Percentiles rank a stretch among this genome's conserved stretches.
phyloP scores from a whole-genome alignment of 2,329 filamentous ascomycete species.

The Alternaria sp. region DNA sequence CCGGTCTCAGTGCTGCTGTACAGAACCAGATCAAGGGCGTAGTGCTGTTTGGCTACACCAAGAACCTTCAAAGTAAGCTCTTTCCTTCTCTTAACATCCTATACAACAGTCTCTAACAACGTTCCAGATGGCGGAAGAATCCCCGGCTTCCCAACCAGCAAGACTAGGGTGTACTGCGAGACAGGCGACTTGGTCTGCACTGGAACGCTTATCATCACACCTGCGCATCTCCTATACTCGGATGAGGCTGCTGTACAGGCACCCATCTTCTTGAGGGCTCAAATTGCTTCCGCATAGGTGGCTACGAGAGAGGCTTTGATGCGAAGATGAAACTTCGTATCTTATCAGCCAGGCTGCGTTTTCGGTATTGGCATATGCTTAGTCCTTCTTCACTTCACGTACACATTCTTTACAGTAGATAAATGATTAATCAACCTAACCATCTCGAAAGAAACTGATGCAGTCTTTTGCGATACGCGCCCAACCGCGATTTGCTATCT shows the following conservation, averaged over 20 bases:
- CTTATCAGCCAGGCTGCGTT: background rate
- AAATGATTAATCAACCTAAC: background rate
- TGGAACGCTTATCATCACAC: constrained; percentile 37
- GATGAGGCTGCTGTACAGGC: constrained; percentile 28
- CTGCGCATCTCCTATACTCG: constrained; percentile 38
- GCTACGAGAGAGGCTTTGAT: background rate
- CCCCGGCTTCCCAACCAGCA: constrained; percentile 35
- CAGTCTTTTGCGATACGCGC: background rate
- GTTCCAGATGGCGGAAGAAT: constrained; percentile 35
- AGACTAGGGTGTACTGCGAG: constrained; percentile 44
- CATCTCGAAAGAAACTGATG: background rate
- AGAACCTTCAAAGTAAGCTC: constrained; percentile 37
- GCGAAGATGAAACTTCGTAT: background rate
- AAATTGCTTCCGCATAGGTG: background rate
- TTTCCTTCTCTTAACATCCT: background rate
- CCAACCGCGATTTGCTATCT: background rate
- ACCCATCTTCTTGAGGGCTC: constrained; percentile 23
- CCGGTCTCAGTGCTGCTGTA: constrained; percentile 29
- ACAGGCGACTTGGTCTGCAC: constrained; percentile 40
- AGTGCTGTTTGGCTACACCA: constrained; percentile 48
- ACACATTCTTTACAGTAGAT: background rate
- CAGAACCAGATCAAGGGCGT: constrained; percentile 42
- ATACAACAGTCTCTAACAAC: background rate
- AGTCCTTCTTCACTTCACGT: background rate
- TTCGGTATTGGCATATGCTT: background rate